A percentile compares a stretch with the other conserved stretches of the same genome.
Conservation (phyloP, 2,329 filamentous ascomycete genomes). For the Pyricularia sp. region DNA sequence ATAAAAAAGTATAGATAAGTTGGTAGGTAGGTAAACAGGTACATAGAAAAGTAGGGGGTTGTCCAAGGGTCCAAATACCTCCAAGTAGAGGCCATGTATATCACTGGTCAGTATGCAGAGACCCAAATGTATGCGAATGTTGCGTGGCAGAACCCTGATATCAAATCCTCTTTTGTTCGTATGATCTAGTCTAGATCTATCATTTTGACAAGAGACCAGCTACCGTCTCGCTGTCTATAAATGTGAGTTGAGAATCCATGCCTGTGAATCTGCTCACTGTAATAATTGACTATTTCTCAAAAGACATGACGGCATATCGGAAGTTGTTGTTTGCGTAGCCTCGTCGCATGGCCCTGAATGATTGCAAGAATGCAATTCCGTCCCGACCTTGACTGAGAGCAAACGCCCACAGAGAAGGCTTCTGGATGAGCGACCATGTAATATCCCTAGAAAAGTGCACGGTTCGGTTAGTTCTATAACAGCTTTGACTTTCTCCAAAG, state of each 20-base stretch:
- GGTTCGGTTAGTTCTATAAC: background rate
- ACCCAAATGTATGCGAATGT: background rate
- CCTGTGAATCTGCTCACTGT: background rate
- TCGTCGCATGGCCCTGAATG: conserved; percentile 51
- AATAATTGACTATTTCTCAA: conserved; percentile 29
- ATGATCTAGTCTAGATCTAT: background rate
- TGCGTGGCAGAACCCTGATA: background rate
- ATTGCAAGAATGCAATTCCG: conserved; percentile 50
- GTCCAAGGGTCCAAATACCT: background rate
- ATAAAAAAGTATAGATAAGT: too few relatives aligned
- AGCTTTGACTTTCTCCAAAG: background rate
- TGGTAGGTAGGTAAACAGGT: too few relatives aligned
- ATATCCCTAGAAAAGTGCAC: conserved; percentile 38
- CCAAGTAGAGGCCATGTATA: background rate
- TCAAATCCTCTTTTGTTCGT: background rate
- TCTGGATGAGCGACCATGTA: conserved; percentile 51
- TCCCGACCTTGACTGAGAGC: conserved; percentile 51
- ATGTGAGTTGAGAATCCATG: background rate
- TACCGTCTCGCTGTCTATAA: background rate
- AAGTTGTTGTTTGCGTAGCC: conserved; percentile 51
- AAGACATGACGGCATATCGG: conserved; percentile 48
- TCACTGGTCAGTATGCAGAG: background rate
- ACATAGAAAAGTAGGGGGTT: too few relatives aligned
- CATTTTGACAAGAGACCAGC: background rate
- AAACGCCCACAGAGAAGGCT: conserved; percentile 51